phyloP scores from a whole-genome alignment of 1,284 basidiomycete species.

The Ganoderma leucocontextum region DNA sequence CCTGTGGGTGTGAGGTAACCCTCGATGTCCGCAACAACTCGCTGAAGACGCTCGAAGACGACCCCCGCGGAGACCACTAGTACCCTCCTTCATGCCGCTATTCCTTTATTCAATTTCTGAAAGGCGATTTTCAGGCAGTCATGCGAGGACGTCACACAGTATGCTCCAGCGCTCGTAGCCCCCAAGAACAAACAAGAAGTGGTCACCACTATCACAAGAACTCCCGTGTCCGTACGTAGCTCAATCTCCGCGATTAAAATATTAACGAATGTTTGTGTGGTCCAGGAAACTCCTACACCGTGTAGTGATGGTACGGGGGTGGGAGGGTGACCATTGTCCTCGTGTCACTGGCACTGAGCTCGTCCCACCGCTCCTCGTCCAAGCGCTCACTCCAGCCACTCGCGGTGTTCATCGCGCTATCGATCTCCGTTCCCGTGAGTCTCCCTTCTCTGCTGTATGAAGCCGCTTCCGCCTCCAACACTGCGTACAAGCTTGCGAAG shows the following conservation, averaged over 20 bases:
- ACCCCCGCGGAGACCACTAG: too few species aligned
- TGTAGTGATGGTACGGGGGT: not conserved
- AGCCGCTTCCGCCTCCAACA: not conserved
- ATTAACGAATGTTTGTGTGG: not conserved
- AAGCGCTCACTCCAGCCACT: not conserved
- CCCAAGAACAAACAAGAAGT: not conserved
- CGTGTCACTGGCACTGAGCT: not conserved
- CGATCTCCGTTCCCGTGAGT: not conserved
- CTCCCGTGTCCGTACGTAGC: not conserved
- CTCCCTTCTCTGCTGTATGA: not conserved
- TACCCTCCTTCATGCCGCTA: too few species aligned
- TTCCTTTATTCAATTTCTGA: too few species aligned
- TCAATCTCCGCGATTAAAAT: not conserved
- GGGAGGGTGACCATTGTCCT: not conserved
- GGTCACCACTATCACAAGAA: slow-evolving; percentile 3
- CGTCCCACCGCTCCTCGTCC: not conserved
- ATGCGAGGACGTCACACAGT: not conserved
- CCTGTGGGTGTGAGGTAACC: too few species aligned
- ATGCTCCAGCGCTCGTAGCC: not conserved
- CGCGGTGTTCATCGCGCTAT: not conserved
- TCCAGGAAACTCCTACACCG: not conserved
- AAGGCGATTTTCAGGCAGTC: too few species aligned
- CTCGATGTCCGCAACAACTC: too few species aligned
- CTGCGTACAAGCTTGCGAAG: not conserved
- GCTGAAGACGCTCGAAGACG: too few species aligned